Percentiles rank a stretch among this genome's conserved stretches.
These are phyloP conservation scores for Strobilomyces dryophilus DNA, from an alignment of 768 basidiomycete genomes.

Conservation along the genomic window DNA sequence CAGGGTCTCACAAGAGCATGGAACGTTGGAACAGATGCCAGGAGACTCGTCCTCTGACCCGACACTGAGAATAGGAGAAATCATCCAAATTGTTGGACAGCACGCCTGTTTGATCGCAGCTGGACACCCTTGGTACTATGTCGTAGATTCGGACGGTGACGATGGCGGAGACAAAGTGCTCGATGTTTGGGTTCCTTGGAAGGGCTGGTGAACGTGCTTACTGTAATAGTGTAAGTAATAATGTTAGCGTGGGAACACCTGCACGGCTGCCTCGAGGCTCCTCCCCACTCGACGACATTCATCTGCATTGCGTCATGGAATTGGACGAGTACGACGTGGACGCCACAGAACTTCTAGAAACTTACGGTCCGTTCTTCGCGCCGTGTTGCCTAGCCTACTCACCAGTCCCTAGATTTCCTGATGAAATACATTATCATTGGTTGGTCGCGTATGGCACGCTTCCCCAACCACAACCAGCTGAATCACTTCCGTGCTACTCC, in stretches of 20 bases:
- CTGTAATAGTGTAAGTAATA: background rate
- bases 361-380: slow-evolving; percentile 63
- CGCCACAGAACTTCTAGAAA: slow-evolving; percentile 90
- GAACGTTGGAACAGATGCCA: slow-evolving; percentile 49
- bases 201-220: slow-evolving; percentile 61
- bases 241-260: slow-evolving; percentile 22
- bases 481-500: background rate
- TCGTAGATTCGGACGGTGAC: slow-evolving; percentile 62
- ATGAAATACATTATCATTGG: slow-evolving; percentile 99
- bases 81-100: slow-evolving; percentile 74
- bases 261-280: background rate
- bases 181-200: slow-evolving; percentile 89
- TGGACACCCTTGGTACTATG: slow-evolving; percentile 78
- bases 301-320: slow-evolving; percentile 41
- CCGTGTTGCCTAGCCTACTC: slow-evolving; percentile 8
- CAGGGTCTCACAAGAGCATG: slow-evolving; percentile 78
- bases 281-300: background rate
- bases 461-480: slow-evolving; percentile 6
- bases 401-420: slow-evolving; percentile 73
- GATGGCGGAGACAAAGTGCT: slow-evolving; percentile 50
- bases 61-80: slow-evolving; percentile 51
- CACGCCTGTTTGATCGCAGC: slow-evolving; percentile 84
- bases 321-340: slow-evolving; percentile 69
- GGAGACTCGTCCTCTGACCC: slow-evolving; percentile 11
- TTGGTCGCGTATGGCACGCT: slow-evolving; percentile 29